These are phyloP conservation scores for Schizothecium vesticola DNA, from an alignment of 495 filamentous ascomycete species.

Conservation along the genomic window DNA sequence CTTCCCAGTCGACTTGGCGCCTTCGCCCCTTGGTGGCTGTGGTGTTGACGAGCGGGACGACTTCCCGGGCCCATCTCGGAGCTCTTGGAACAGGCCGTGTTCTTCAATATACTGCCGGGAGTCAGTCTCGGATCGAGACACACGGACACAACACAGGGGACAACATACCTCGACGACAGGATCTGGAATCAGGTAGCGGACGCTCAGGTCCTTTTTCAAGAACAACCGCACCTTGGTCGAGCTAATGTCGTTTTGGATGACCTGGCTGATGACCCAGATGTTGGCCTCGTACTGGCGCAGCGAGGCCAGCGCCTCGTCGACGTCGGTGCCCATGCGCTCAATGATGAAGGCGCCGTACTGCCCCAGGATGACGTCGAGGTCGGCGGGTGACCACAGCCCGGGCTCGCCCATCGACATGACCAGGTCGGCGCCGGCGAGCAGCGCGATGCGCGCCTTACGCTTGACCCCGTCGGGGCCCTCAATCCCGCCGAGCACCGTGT, in stretches of 20 bases:
- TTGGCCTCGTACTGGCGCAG: constrained; percentile 65
- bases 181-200: constrained; percentile 38
- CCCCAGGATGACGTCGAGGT: constrained; percentile 83
- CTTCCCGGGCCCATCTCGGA: neutral
- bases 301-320: constrained; percentile 71
- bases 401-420: constrained; percentile 73
- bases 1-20: neutral
- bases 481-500: constrained; percentile 68
- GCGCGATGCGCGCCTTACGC: constrained; percentile 56
- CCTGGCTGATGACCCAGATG: constrained; percentile 81
- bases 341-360: constrained; percentile 84
- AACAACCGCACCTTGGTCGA: constrained; percentile 87
- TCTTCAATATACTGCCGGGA: neutral
- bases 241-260: constrained; percentile 86
- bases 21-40: neutral
- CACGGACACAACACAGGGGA: neutral
- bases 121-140: neutral
- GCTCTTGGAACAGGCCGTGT: neutral
- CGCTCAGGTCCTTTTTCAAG: constrained; percentile 73
- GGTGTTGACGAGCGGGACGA: neutral
- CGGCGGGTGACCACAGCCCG: constrained; percentile 72
- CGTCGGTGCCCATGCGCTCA: constrained; percentile 83
- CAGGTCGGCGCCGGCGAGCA: constrained; percentile 64
- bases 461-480: constrained; percentile 54
- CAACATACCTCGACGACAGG: constrained; percentile 25